Evolutionary conservation across 2,329 filamentous ascomycete genomes (phyloP).

Genomic region (Sporothrix euskadiensis): DNA sequence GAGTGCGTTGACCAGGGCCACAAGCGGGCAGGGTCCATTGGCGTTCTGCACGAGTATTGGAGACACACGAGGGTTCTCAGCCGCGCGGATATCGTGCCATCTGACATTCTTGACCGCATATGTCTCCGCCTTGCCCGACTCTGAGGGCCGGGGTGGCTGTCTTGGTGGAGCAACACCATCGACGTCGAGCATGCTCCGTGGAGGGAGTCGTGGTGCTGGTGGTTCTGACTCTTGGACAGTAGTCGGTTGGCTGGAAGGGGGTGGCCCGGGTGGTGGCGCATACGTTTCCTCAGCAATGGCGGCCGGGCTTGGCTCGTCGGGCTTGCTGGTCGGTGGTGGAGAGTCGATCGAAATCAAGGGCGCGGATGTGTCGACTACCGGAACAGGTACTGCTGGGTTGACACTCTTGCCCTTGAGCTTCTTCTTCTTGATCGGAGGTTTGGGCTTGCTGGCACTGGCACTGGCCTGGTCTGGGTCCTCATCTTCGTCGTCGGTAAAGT

Average conservation of each 20-base stretch:
- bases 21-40: conserved; percentile 90
- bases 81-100: conserved; percentile 69
- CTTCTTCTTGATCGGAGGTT: conserved; percentile 9
- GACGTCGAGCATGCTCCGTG: conserved; percentile 34
- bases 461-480: neutral
- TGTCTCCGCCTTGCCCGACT: conserved; percentile 64
- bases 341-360: conserved; percentile 22
- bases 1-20: conserved; percentile 90
- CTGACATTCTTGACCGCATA: conserved; percentile 91
- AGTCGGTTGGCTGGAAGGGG: neutral
- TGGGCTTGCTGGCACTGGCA: neutral
- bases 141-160: conserved; percentile 45
- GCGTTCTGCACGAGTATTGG: conserved; percentile 90
- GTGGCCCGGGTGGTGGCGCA: neutral
- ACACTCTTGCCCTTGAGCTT: conserved; percentile 22
- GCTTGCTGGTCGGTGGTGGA: conserved; percentile 23
- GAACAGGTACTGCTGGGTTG: conserved; percentile 3
- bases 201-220: conserved; percentile 37
- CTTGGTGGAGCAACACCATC: conserved; percentile 33
- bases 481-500: conserved; percentile 39
- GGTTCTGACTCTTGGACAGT: neutral
- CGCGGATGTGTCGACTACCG: conserved; percentile 28
- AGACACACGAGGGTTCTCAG: conserved; percentile 68
- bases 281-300: neutral
- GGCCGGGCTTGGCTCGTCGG: conserved; percentile 24